These are phyloP conservation scores for Termitomyces sp. DNA, from an alignment of 768 basidiomycete genomes.

Conservation along the genomic window DNA sequence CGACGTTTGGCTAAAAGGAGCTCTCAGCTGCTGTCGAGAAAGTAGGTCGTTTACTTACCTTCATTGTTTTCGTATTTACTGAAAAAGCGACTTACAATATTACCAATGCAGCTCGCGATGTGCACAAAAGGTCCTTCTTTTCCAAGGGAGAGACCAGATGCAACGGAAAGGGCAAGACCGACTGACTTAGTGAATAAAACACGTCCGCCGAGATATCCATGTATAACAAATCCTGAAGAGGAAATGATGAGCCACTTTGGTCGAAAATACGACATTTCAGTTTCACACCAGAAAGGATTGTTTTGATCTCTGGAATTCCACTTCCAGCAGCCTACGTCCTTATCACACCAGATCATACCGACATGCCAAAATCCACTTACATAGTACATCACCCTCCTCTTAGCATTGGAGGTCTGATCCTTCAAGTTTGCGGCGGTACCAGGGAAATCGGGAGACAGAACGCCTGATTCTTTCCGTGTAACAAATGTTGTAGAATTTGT, in stretches of 20 bases:
- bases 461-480: conserved; percentile 88
- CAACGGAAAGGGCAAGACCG: conserved; percentile 87
- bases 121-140: conserved; percentile 76
- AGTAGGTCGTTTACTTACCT: conserved; percentile 40
- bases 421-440: conserved; percentile 20
- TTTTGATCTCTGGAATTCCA: conserved; percentile 97
- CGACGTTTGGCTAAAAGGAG: conserved; percentile 71
- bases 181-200: conserved; percentile 88
- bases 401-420: conserved; percentile 25
- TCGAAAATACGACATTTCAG: neutral
- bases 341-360: neutral
- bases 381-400: conserved; percentile 78
- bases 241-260: neutral
- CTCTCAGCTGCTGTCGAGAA: neutral
- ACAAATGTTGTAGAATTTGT: conserved; percentile 87
- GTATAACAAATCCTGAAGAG: conserved; percentile 82
- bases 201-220: conserved; percentile 91
- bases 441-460: conserved; percentile 46
- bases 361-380: conserved; percentile 39
- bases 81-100: conserved; percentile 85
- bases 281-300: conserved; percentile 73
- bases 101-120: conserved; percentile 89
- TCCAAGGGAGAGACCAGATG: conserved; percentile 87
- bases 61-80: conserved; percentile 94
- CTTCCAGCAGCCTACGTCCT: conserved; percentile 77